Base-by-base conservation (phyloP, 2,329 filamentous ascomycete genomes). In the Trichoderma semiorbis region DNA sequence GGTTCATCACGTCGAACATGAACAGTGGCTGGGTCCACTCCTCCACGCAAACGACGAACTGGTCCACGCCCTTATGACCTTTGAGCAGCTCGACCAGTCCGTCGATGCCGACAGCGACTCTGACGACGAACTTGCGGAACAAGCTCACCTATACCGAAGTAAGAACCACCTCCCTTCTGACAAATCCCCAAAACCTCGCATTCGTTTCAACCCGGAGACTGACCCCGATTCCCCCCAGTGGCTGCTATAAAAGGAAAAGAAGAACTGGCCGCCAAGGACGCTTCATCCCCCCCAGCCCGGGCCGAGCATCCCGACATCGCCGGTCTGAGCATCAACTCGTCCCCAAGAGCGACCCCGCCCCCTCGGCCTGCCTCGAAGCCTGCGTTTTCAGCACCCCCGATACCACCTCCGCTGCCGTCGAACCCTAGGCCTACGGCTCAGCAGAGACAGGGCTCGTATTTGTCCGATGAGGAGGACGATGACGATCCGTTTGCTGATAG, bases 1-100 rank as follows among this genome's bases (percentile, higher is more conserved):
- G 89, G 97, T 98, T 74, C 94, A 98, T 78, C 88, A 94, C 65
- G 92, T 98, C 14, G 93, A 97, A 79, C 91, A 90, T 10, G 95
- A 98, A 78, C 91, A 98, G 78, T 98, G 93, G 86, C 90, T 99
- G 10, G 96, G 95, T 55, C 91, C 93, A 73, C 86, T 99, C 5
- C 90, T 99, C 21, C 93, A 96, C 77, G 95, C 95, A 74, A 98
- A 99, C 77, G 96, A 99, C 77, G 93, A 97, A 81, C 90, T 99
- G n/a, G 93, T 98, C 53, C 92, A 92, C 73, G 94, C 95, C 1
- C 86, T 99, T 71, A 97, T 97, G 89, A 93, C 94, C 0, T 99
- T 94, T 78, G 95, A 98, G 81, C 93, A 98, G 76, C 89, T 98
- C 74, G 95, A 99, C 79, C 90, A 91, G 73, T 94, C 93, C 62